Base-by-base conservation (phyloP, 768 basidiomycete genomes). In the Leucosporidium creatinivorum region DNA sequence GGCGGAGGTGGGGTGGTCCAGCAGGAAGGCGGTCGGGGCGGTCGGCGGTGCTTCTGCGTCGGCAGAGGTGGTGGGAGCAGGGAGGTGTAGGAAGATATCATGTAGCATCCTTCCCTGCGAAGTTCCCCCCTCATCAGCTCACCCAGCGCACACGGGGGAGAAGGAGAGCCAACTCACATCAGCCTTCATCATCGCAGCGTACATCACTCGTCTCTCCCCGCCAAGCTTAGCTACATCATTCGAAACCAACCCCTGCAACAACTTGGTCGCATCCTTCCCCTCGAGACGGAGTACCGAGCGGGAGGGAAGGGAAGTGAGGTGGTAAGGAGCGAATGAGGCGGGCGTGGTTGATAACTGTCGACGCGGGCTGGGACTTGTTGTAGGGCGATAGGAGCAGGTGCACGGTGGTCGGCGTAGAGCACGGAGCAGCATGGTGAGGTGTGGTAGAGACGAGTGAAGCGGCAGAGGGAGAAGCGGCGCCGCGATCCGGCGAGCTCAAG, bases 51-150 rank as follows among this genome's bases (percentile, higher is more conserved):
- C 54, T 86, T 83, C 1, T 83, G 77, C 57, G 80, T 17, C 84
- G 78, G 76, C 93, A 86, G 74, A 87, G 85, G 76, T 91, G 89
- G 66, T 90, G 77, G 80, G 78, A 33, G 81, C 80, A 19, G 87
- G 85, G 77, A 91, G 89, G 10, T 33, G 33, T 69, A 96, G 81
- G 78, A 98, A 93, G 60, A 88, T 79, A 77, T 97, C 93, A 76
- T 92, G 87, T 56, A 96, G 80, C 36, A 98, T 85, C 76, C 93
- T 84, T 50, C 94, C 94, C 92, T 93, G 56, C 21, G 21, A 1
- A 65, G 3, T 31, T 33, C n/a, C 36, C 21, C 57, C 21, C n/a
- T 6, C 15, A 44, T 61, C 51, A 56, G 48, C 64, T 28, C 59
- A 31, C n/a, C 47, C 21, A 50, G 47, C 12, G 49, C 28, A 25